A percentile compares a stretch with the other conserved stretches of the same genome.
Conservation (phyloP, 2,329 filamentous ascomycete species). For the Pseudonectria buxi region DNA sequence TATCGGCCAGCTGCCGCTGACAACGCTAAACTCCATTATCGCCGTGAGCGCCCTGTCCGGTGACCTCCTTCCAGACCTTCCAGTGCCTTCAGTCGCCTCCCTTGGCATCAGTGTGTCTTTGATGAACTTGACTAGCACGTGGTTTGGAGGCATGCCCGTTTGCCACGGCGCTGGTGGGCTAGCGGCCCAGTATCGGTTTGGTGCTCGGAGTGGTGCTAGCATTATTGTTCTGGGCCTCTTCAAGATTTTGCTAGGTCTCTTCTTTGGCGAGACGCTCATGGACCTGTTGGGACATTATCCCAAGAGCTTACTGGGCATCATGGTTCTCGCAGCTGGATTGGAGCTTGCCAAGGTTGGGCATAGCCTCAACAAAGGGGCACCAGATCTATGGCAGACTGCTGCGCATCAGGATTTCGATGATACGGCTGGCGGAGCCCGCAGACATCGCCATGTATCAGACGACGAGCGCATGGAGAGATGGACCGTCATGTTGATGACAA, state of each 20-base stretch:
- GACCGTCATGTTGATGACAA: conserved; percentile 86
- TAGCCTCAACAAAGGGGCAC: conserved; percentile 66
- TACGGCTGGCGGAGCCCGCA: conserved; percentile 28
- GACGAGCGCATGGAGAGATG: conserved; percentile 68
- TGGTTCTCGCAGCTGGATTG: conserved; percentile 83
- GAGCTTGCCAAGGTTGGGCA: conserved; percentile 83
- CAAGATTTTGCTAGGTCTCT: conserved; percentile 69
- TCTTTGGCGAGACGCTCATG: conserved; percentile 69
- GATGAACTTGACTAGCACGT: conserved; percentile 81
- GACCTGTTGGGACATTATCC: conserved; percentile 67
- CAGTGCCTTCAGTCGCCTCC: conserved; percentile 63
- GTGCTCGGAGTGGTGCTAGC: conserved; percentile 78
- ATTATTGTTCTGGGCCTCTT: conserved; percentile 70
- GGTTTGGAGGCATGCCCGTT: conserved; percentile 92
- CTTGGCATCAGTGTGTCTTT: conserved; percentile 73
- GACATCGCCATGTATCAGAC: conserved; percentile 51
- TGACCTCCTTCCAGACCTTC: conserved; percentile 66
- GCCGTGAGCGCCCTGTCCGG: conserved; percentile 74
- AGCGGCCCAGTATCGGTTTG: conserved; percentile 86
- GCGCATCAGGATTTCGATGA: conserved; percentile 32
- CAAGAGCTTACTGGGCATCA: conserved; percentile 68
- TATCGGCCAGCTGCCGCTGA: conserved; percentile 82
- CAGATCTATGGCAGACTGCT: conserved; percentile 50
- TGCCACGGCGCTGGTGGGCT: conserved; percentile 90
- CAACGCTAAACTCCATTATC: conserved; percentile 86